Evolutionary conservation across 495 filamentous ascomycete species (phyloP), one percentile per base, ranked within the genome.

Genomic region (Podospora anserina): DNA sequence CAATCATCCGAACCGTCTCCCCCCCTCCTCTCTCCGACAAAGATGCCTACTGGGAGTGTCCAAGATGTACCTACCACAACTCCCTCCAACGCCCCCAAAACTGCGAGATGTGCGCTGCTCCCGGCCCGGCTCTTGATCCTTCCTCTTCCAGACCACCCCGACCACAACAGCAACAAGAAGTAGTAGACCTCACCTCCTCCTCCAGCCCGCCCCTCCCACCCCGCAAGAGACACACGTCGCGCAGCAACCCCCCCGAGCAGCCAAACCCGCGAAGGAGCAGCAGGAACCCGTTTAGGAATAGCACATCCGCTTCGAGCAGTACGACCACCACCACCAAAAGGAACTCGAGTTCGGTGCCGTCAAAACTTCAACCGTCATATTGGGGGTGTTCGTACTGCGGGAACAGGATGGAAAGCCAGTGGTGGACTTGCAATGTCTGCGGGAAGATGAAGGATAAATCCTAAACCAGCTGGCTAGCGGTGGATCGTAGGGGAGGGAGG

Each of bases 61-160:
- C 82, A 23, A 82, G 87, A 39, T 97, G 94, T 74, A 98, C 94
- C 0, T 84, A 95, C n/a, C 86, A 88, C 62, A 98, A 98, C 72
- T 88, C 91, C 3, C 69, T 44, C 83, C 30, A 85, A 78, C 26
- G 39, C 39, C 39, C 92, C 83, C 70, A 82, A 91, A 11, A 85
- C 71, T 97, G 94, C 76, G 93, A 94, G 72, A 92, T 88, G 2
- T 97, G 94, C 74, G 88, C 84, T 5, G 79, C 82, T 1, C 89
- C 92, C 74, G 84, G 90, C 57, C 83, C 88, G 0, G 81, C 79
- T 9, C 26, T 32, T 6, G 30, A 61, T 26, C n/a, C 18, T 58
- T 27, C 56, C 23, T 27, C 23, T 20, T 20, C 56, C 23, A 18
- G 11, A 49, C 39, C 15, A 49, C 39, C 39, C 7, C 5, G 2